A percentile compares a stretch with the other conserved stretches of the same genome.
Conservation (phyloP, 352 stramenopile species). For the Hyaloperonospora brassicae region DNA sequence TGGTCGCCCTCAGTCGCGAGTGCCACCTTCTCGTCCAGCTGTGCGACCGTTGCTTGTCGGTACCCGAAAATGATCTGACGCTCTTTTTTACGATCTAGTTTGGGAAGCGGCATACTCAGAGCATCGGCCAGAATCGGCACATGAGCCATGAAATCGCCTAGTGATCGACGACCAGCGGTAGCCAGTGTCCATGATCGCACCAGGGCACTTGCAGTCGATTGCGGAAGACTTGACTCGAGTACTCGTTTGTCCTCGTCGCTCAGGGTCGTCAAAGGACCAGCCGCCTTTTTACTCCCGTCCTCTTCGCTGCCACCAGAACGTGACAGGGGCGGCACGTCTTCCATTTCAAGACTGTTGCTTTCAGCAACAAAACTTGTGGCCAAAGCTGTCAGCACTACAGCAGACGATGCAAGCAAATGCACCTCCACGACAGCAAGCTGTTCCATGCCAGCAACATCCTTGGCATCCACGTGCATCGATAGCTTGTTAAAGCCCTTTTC, state of each 20-base stretch:
- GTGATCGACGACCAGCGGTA: slow-evolving; percentile 44
- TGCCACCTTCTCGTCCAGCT: slow-evolving; percentile 31
- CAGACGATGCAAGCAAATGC: slow-evolving; percentile 43
- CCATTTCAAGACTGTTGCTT: slow-evolving; percentile 50
- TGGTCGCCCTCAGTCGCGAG: slow-evolving; percentile 10
- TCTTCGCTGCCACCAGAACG: slow-evolving; percentile 6
- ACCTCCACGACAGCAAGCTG: slow-evolving; percentile 47
- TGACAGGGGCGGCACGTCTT: slow-evolving; percentile 38
- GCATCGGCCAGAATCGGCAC: slow-evolving; percentile 45
- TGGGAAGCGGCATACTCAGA: slow-evolving; percentile 69
- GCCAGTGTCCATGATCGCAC: slow-evolving; percentile 65
- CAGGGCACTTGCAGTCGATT: slow-evolving; percentile 41
- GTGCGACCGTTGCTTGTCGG: slow-evolving; percentile 37
- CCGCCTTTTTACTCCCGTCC: background rate
- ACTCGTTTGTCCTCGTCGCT: slow-evolving; percentile 58
- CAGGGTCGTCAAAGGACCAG: slow-evolving; percentile 25
- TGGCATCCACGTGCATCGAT: slow-evolving; percentile 43
- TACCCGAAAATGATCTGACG: slow-evolving; percentile 60
- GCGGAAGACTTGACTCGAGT: slow-evolving; percentile 47
- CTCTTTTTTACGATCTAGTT: slow-evolving; percentile 80
- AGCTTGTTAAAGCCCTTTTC: slow-evolving; percentile 75
- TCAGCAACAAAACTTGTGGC: slow-evolving; percentile 62
- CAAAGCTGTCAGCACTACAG: slow-evolving; percentile 43
- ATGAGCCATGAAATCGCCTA: slow-evolving; percentile 57
- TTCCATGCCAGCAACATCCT: slow-evolving; percentile 31